phyloP scores from a whole-genome alignment of 2,329 filamentous ascomycete genomes.

The Fusarium decemcellulare region DNA sequence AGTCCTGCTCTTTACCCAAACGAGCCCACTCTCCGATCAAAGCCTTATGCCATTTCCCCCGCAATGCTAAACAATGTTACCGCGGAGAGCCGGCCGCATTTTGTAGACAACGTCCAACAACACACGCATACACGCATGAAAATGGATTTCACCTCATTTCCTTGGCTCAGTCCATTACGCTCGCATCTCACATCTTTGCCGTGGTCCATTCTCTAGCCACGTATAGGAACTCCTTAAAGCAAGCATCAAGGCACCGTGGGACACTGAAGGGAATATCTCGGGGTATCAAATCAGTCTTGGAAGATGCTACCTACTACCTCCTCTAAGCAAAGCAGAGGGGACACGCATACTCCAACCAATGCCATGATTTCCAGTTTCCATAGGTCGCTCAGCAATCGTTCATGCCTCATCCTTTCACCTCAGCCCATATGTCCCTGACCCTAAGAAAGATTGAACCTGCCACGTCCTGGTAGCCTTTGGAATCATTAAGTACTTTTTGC shows the following conservation, averaged over 20 bases:
- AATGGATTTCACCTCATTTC: neutral
- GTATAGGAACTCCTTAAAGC: neutral
- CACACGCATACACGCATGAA: neutral
- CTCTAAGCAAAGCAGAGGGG: conserved; percentile 15
- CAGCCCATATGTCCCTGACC: neutral
- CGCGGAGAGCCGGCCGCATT: neutral
- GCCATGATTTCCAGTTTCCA: conserved; percentile 31
- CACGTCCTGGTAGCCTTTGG: conserved; percentile 12
- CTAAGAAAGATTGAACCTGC: conserved; percentile 22
- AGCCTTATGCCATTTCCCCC: neutral
- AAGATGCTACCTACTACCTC: conserved; percentile 33
- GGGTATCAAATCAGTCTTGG: conserved; percentile 42
- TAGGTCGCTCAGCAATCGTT: conserved; percentile 24
- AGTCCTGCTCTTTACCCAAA: neutral
- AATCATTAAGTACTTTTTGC: conserved; percentile 41
- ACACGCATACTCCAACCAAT: conserved; percentile 35
- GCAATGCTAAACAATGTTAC: neutral
- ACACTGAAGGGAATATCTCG: neutral
- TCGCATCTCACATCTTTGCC: too few relatives aligned
- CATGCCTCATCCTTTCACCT: neutral
- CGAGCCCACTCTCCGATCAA: neutral
- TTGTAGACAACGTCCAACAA: neutral
- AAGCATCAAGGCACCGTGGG: neutral
- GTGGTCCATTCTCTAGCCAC: neutral
- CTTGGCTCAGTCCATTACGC: too few relatives aligned